phyloP scores from a whole-genome alignment of 2,329 filamentous ascomycete species.

The Hymenoscyphus fructigenus region DNA sequence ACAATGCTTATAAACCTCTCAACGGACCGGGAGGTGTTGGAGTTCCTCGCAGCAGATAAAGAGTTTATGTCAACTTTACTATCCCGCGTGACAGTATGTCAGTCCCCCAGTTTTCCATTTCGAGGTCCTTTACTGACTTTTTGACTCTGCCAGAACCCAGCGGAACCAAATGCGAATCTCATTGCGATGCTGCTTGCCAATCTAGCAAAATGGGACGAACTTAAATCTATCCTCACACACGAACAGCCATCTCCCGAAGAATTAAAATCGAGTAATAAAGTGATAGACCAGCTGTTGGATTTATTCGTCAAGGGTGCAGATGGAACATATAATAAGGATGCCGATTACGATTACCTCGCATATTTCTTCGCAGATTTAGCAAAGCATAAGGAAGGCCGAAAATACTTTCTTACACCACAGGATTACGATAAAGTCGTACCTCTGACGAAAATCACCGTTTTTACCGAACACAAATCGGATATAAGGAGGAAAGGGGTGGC shows the following conservation, averaged over 20 bases:
- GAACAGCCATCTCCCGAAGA: constrained; percentile 67
- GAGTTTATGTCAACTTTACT: constrained; percentile 76
- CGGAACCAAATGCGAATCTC: constrained; percentile 80
- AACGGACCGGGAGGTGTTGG: constrained; percentile 72
- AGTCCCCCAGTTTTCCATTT: constrained; percentile 37
- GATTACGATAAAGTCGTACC: constrained; percentile 82
- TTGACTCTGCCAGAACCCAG: constrained; percentile 52
- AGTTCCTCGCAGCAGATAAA: constrained; percentile 73
- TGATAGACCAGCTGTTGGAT: constrained; percentile 90
- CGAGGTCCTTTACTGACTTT: constrained; percentile 3
- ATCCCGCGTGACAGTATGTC: constrained; percentile 70
- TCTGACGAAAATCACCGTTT: constrained; percentile 87
- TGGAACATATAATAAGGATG: constrained; percentile 77
- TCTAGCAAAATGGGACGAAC: constrained; percentile 73
- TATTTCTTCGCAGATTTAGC: constrained; percentile 94
- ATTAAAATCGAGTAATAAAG: constrained; percentile 69
- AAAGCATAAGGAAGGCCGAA: constrained; percentile 72
- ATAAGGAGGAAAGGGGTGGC: constrained; percentile 93
- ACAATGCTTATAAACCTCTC: constrained; percentile 88
- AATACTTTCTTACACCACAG: constrained; percentile 73
- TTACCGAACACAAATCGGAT: constrained; percentile 84
- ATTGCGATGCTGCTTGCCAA: constrained; percentile 93
- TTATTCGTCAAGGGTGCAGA: constrained; percentile 92
- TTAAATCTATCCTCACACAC: constrained; percentile 67
- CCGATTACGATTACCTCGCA: constrained; percentile 87